Base-by-base conservation (phyloP, 257 asterid genomes). In the Rhazya stricta region DNA sequence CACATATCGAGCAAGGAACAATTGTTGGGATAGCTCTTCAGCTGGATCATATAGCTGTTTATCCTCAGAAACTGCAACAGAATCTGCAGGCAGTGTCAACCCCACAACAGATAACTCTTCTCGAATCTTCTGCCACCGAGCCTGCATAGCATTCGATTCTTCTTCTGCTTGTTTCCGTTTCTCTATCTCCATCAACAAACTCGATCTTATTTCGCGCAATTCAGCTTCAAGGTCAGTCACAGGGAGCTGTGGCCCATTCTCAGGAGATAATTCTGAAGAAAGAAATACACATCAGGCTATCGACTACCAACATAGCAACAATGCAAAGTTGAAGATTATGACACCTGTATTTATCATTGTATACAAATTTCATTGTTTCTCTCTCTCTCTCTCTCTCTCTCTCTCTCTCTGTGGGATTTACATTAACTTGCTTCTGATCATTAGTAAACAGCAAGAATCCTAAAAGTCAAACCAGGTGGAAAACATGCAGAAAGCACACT, bases 111-210 rank as follows among this genome's bases (percentile, higher is more conserved):
- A 85, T 71, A 92, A 79, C 63, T 88, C 85, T 74, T 89, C 86
- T 71, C 78, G 76, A 39, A 91, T 85, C 79, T 79, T 89, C 73
- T 77, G 83, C 97, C 99, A 95, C 73, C 86, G 94, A 70, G 78
- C 85, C 84, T 76, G 87, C 85, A 86, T 79, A 67, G 45, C 79
- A 41, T 61, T 80, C 75, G 91, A 83, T 69, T 85, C 72, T 85
- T 95, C 99, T 82, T 95, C 99, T 36, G 93, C 90, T 83, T 87
- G 91, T 80, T 86, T 92, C 79, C 97, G 83, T 88, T 85, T 86
- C 71, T 95, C 99, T 75, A 89, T 87, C 90, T 95, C 99, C 85
- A 76, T 82, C 85, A 95, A 80, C 74, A 95, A 86, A 82, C 84
- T 82, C 89, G 86, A 74, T 82, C 87, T 88, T 58, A 88, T 83